phyloP scores from a whole-genome alignment of 768 basidiomycete genomes.

The Rhodotorula diobovata region DNA sequence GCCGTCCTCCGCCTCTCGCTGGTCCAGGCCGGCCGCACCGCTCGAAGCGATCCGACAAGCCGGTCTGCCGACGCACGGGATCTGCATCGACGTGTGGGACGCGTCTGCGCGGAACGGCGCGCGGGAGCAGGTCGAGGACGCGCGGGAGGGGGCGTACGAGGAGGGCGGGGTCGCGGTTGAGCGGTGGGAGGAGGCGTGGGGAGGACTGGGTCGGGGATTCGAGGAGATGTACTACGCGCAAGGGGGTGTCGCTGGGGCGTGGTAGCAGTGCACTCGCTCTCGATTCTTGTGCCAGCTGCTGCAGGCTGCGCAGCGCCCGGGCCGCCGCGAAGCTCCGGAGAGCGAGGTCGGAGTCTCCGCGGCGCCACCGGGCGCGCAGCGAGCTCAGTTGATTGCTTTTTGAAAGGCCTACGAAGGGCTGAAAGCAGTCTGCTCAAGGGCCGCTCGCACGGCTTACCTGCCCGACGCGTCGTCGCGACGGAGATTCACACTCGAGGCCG shows the following conservation, averaged over 20 bases:
- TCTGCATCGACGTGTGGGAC: conserved; percentile 40
- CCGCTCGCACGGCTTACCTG: no score
- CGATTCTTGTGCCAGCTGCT: no score
- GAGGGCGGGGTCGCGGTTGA: conserved; percentile 9
- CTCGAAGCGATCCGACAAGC: neutral
- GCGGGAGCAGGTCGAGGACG: conserved; percentile 29
- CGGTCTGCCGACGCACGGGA: conserved; percentile 16
- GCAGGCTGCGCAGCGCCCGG: no score
- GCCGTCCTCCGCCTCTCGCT: neutral
- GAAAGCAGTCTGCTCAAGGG: no score
- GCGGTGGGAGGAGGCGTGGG: conserved; percentile 5
- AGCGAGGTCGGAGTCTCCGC: no score
- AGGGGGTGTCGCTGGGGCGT: conserved; percentile 3
- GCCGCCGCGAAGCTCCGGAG: no score
- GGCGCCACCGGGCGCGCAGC: no score
- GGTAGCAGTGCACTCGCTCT: neutral
- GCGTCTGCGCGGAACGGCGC: neutral
- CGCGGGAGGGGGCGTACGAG: conserved; percentile 20
- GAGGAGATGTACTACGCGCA: conserved; percentile 30
- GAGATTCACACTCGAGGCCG: no score
- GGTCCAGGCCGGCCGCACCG: neutral
- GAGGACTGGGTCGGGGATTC: conserved; percentile 19
- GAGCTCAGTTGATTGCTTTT: no score
- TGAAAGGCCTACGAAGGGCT: no score
- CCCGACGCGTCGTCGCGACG: no score